Percentiles rank a stretch among this genome's conserved stretches.
Evolutionary conservation across 768 basidiomycete genomes (phyloP).

Genomic region (Cubamyces sp.): DNA sequence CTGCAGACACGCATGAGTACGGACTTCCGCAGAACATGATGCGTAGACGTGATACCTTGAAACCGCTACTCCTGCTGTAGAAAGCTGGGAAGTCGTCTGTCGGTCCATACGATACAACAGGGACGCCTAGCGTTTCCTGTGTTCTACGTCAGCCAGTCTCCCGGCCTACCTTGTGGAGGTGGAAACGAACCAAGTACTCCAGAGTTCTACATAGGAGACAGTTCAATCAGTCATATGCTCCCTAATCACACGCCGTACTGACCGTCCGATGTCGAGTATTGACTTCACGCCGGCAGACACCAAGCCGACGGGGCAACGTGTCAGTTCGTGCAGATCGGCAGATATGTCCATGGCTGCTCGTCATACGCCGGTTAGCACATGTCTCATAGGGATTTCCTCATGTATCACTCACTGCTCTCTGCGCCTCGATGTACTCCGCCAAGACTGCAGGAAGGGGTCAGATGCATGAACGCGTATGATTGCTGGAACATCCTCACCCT

Average conservation of each 20-base stretch:
- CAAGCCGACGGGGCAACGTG: conserved; percentile 87
- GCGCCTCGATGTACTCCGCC: conserved; percentile 86
- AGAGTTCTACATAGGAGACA: conserved; percentile 56
- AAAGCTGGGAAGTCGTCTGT: conserved; percentile 93
- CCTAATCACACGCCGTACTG: conserved; percentile 9
- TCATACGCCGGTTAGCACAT: no score
- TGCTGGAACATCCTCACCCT: conserved; percentile 57
- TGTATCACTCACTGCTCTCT: conserved; percentile 54
- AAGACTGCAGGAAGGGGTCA: conserved; percentile 45
- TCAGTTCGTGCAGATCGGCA: conserved; percentile 88
- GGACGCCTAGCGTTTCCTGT: conserved; percentile 95
- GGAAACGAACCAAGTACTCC: conserved; percentile 68
- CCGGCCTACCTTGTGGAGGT: neutral
- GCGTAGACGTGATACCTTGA: conserved; percentile 50
- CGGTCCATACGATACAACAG: conserved; percentile 78
- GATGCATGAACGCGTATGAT: neutral
- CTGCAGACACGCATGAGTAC: conserved; percentile 41
- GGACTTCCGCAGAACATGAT: neutral
- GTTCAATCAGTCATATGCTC: neutral
- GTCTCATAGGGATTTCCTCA: neutral
- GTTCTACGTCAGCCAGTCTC: neutral
- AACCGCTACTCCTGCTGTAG: conserved; percentile 83
- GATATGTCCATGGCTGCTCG: conserved; percentile 90
- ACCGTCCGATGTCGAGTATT: conserved; percentile 91
- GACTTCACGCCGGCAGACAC: conserved; percentile 95